Conservation (phyloP, 192 early-diverging fungal species). For the Backusella circina region DNA sequence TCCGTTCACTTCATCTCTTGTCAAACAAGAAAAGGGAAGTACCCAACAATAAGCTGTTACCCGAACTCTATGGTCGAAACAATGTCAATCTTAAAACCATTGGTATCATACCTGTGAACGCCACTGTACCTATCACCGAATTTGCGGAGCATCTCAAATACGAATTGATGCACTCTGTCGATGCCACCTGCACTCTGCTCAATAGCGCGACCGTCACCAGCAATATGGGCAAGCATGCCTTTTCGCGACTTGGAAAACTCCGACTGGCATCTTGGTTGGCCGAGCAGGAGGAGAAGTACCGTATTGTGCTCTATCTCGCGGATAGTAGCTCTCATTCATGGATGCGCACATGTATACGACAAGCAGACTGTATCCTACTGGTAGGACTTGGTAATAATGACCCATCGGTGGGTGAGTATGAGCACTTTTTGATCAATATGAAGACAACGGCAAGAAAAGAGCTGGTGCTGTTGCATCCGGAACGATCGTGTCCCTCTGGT, state of each 20-base stretch:
- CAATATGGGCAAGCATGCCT: slow-evolving; percentile 87
- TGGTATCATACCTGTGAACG: slow-evolving; percentile 83
- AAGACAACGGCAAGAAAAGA: slow-evolving; percentile 98
- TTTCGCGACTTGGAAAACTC: slow-evolving; percentile 83
- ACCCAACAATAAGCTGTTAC: not conserved
- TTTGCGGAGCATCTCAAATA: slow-evolving; percentile 83
- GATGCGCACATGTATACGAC: slow-evolving; percentile 93
- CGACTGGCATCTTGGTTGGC: slow-evolving; percentile 90
- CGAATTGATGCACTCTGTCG: slow-evolving; percentile 61
- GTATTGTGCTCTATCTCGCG: slow-evolving; percentile 92
- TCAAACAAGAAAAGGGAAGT: slow-evolving; percentile 14
- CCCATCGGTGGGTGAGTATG: slow-evolving; percentile 85
- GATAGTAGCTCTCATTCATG: slow-evolving; percentile 88
- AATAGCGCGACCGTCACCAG: slow-evolving; percentile 74
- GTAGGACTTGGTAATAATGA: slow-evolving; percentile 93
- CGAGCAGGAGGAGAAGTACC: slow-evolving; percentile 85
- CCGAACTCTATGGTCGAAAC: slow-evolving; percentile 56
- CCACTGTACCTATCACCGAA: slow-evolving; percentile 74
- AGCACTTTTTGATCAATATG: slow-evolving; percentile 85
- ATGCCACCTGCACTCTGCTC: slow-evolving; percentile 69
- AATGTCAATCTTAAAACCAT: slow-evolving; percentile 95
- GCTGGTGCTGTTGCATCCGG: slow-evolving; percentile 86
- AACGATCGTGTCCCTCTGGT: slow-evolving; percentile 74
- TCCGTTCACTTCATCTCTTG: slow-evolving; percentile 51
- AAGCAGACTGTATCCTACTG: slow-evolving; percentile 92